Percentiles rank a stretch among this genome's conserved stretches.
Evolutionary conservation across 1,139 yeast genomes (phyloP).

Genomic region (Suhomyces terraborum): DNA sequence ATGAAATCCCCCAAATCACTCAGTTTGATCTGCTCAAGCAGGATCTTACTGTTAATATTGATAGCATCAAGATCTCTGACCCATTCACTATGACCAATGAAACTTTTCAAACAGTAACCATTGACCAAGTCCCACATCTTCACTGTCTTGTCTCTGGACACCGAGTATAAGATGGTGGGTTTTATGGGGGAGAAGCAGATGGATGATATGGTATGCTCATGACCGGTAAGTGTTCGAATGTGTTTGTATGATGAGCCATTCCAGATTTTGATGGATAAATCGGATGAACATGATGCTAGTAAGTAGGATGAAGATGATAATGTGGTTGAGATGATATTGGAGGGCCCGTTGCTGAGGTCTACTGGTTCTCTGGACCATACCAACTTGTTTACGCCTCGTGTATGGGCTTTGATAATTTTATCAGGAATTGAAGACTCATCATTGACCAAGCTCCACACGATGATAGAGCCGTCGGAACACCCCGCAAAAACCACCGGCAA

Average conservation of each 20-base stretch:
- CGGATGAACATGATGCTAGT: conserved; percentile 70
- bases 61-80: conserved; percentile 62
- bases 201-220: conserved; percentile 82
- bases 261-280: conserved; percentile 73
- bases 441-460: conserved; percentile 66
- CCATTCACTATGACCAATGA: conserved; percentile 89
- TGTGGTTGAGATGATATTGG: conserved; percentile 1
- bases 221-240: conserved; percentile 75
- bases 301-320: conserved; percentile 20
- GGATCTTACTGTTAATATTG: conserved; percentile 20
- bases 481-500: conserved; percentile 69
- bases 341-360: conserved; percentile 23
- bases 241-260: conserved; percentile 56
- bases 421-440: conserved; percentile 68
- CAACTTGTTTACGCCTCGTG: conserved; percentile 67
- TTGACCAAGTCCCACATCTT: conserved; percentile 75
- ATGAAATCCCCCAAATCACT: conserved; percentile 53
- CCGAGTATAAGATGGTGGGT: conserved; percentile 56
- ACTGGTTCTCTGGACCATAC: conserved; percentile 49
- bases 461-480: conserved; percentile 71
- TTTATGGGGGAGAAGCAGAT: conserved; percentile 50
- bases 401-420: conserved; percentile 71
- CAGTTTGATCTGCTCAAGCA: conserved; percentile 15
- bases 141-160: conserved; percentile 74
- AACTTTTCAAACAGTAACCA: conserved; percentile 68